phyloP scores from a whole-genome alignment of 345 rosid genomes.

The Combretum micranthum region DNA sequence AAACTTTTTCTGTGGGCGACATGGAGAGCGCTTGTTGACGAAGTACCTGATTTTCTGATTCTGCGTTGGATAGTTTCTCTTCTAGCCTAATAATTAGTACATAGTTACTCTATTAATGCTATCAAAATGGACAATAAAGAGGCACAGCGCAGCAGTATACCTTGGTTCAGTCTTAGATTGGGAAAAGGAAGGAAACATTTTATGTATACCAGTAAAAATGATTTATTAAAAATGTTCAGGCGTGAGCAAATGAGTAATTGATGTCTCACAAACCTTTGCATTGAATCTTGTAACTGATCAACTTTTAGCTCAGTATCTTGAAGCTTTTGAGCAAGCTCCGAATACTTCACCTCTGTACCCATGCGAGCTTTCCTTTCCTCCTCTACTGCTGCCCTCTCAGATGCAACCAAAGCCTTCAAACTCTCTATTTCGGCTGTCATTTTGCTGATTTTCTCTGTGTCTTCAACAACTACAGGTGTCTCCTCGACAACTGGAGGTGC shows the following conservation, averaged over 20 bases:
- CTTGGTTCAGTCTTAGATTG: neutral
- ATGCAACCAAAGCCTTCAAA: constrained; percentile 67
- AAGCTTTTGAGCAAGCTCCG: constrained; percentile 68
- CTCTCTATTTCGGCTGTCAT: constrained; percentile 69
- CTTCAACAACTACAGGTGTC: constrained; percentile 87
- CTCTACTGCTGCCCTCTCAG: constrained; percentile 62
- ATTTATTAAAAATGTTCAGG: neutral
- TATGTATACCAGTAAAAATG: neutral
- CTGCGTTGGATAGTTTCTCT: constrained; percentile 93
- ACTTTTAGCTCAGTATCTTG: constrained; percentile 66
- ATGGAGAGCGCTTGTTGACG: constrained; percentile 94
- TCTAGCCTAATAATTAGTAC: constrained; percentile 46
- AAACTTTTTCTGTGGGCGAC: constrained; percentile 83
- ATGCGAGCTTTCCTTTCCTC: constrained; percentile 48
- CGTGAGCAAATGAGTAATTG: constrained; percentile 5
- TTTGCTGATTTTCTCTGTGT: constrained; percentile 71
- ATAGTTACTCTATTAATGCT: too few relatives aligned
- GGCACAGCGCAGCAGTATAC: too few relatives aligned
- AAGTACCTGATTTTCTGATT: constrained; percentile 96
- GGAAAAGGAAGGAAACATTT: neutral
- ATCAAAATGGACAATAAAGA: too few relatives aligned
- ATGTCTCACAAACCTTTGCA: constrained; percentile 73
- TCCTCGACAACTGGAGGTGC: constrained; percentile 93
- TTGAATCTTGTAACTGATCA: constrained; percentile 91
- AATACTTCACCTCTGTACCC: constrained; percentile 59